These are phyloP conservation scores for Chamaenerion angustifolium DNA, from an alignment of 345 rosid species.

Conservation along the genomic window DNA sequence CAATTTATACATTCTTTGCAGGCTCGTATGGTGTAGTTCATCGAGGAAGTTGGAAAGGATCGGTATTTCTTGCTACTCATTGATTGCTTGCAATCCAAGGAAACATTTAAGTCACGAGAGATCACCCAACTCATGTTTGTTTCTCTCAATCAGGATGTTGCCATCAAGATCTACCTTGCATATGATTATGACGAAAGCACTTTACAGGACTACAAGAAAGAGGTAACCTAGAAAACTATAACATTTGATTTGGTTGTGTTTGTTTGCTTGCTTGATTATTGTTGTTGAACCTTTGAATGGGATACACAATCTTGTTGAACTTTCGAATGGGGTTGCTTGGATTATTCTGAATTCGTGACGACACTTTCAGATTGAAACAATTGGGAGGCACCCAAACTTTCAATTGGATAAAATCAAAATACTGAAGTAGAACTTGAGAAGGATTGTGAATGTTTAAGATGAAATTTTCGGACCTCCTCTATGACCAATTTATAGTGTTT, in stretches of 20 bases:
- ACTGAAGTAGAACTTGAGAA: no score
- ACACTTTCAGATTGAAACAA: no score
- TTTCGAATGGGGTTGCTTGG: no score
- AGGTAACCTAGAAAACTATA: conserved; percentile 28
- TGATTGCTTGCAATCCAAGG: neutral
- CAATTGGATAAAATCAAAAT: no score
- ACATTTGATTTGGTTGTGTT: neutral
- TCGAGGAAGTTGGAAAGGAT: conserved; percentile 76
- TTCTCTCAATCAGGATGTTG: conserved; percentile 53
- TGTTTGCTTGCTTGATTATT: no score
- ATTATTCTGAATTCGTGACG: no score
- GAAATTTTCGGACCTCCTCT: no score
- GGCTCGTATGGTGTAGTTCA: conserved; percentile 70
- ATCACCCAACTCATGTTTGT: conserved; percentile 1
- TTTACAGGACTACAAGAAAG: conserved; percentile 52
- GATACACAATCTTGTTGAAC: no score
- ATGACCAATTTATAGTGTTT: no score
- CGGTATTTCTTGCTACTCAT: conserved; percentile 26
- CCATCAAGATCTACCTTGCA: conserved; percentile 63
- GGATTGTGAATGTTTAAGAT: no score
- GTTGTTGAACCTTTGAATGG: no score
- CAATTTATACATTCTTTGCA: conserved; percentile 7
- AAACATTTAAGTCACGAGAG: neutral
- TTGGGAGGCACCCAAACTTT: no score
- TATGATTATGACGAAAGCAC: conserved; percentile 44